Evolutionary conservation across 164 flowering plant genomes (phyloP).

Genomic region (Liquidambar formosana): DNA sequence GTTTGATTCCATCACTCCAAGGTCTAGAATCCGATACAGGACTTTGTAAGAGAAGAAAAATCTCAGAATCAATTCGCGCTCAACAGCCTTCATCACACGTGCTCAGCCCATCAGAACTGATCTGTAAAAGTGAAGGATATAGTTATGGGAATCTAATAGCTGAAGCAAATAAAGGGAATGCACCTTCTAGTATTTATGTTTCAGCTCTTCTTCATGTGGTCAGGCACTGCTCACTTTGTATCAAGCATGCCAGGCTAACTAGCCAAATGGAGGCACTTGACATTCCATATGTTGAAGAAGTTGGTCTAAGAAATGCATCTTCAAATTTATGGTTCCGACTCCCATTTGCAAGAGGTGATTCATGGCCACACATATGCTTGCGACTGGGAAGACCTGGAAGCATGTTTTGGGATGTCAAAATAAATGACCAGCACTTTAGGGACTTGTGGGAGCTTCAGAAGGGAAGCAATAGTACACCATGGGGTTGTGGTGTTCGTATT

Average conservation of each 20-base stretch:
- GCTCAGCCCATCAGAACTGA: constrained; percentile 28
- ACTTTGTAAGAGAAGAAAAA: constrained; percentile 58
- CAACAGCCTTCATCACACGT: constrained; percentile 31
- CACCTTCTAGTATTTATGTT: constrained; percentile 73
- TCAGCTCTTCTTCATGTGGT: constrained; percentile 91
- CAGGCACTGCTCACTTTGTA: constrained; percentile 89
- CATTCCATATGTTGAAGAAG: constrained; percentile 93
- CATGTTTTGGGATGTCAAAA: constrained; percentile 97
- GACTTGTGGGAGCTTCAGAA: constrained; percentile 98
- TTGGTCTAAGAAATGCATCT: constrained; percentile 67
- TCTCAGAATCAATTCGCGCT: constrained; percentile 28
- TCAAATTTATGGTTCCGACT: constrained; percentile 90
- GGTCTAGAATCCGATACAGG: constrained; percentile 32
- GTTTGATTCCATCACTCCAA: constrained; percentile 69
- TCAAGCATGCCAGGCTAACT: constrained; percentile 89
- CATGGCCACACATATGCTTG: constrained; percentile 89
- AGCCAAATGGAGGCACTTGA: constrained; percentile 96
- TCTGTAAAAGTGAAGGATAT: constrained; percentile 46
- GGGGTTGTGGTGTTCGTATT: constrained; percentile 92
- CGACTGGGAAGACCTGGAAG: constrained; percentile 95
- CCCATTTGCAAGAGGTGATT: constrained; percentile 70
- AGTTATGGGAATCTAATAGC: constrained; percentile 72
- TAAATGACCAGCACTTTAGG: constrained; percentile 84
- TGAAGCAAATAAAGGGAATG: constrained; percentile 91
- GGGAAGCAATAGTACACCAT: constrained; percentile 63